Evolutionary conservation across 2,329 filamentous ascomycete genomes (phyloP).

Genomic region (Colletotrichum sp.): DNA sequence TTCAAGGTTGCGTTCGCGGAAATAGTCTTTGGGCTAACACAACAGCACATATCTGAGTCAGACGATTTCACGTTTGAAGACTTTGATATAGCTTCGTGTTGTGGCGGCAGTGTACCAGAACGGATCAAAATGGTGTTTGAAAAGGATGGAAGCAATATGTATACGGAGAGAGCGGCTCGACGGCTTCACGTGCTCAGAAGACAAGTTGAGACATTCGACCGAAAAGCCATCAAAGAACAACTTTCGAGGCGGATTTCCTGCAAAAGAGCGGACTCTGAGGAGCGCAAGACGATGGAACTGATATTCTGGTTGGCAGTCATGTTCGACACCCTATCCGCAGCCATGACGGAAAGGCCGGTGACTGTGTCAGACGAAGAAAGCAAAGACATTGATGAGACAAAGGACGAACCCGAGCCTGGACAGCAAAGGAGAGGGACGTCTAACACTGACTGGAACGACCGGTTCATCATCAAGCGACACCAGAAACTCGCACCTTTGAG

Average conservation of each 20-base stretch:
- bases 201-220: conserved; percentile 28
- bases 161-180: conserved; percentile 40
- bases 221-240: neutral
- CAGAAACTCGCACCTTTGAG: conserved; percentile 32
- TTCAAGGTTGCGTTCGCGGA: conserved; percentile 42
- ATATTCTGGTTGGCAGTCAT: conserved; percentile 64
- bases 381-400: conserved; percentile 24
- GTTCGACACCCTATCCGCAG: conserved; percentile 62
- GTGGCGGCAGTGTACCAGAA: neutral
- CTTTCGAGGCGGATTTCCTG: neutral
- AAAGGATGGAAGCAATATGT: conserved; percentile 35
- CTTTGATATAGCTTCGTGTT: neutral
- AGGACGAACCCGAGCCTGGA: neutral
- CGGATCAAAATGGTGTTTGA: conserved; percentile 22
- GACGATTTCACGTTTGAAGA: neutral
- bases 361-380: conserved; percentile 45
- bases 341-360: conserved; percentile 47
- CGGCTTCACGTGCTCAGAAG: conserved; percentile 43
- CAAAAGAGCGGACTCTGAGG: conserved; percentile 13
- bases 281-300: conserved; percentile 52
- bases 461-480: conserved; percentile 39
- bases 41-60: conserved; percentile 29
- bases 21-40: conserved; percentile 40
- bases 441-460: conserved; percentile 30
- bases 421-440: conserved; percentile 19